Conservation (phyloP, 768 basidiomycete species). For the Kwoniella bestiolae region DNA sequence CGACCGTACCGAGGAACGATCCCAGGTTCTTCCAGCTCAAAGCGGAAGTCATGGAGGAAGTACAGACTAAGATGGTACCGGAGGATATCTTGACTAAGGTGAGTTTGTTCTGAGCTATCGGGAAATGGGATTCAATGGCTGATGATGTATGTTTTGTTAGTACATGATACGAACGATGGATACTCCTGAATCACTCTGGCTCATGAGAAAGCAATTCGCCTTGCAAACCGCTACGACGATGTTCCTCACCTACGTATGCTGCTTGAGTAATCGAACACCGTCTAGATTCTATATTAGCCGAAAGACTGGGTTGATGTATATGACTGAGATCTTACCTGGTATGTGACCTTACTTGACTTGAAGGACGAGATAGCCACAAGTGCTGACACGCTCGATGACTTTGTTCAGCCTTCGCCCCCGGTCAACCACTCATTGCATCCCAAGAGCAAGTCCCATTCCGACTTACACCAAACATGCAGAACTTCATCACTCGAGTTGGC, state of each 20-base stretch:
- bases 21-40: conserved; percentile 41
- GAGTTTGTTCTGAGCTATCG: conserved; percentile 52
- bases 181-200: conserved; percentile 83
- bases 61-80: conserved; percentile 82
- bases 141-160: conserved; percentile 60
- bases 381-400: background rate
- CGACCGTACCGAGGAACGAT: conserved; percentile 38
- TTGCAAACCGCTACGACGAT: conserved; percentile 82
- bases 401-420: conserved; percentile 50
- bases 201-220: conserved; percentile 96
- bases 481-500: conserved; percentile 83
- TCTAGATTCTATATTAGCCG: conserved; percentile 85
- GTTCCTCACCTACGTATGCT: conserved; percentile 90
- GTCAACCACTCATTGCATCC: conserved; percentile 70
- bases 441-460: conserved; percentile 94
- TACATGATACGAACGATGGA: conserved; percentile 89
- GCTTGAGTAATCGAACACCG: conserved; percentile 79
- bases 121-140: background rate
- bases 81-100: conserved; percentile 85
- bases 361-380: background rate
- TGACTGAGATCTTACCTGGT: conserved; percentile 91
- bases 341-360: conserved; percentile 29
- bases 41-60: conserved; percentile 86
- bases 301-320: conserved; percentile 84
- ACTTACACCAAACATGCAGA: conserved; percentile 93